phyloP scores from a whole-genome alignment of 192 early-diverging fungal species.

The Linnemannia zychae region DNA sequence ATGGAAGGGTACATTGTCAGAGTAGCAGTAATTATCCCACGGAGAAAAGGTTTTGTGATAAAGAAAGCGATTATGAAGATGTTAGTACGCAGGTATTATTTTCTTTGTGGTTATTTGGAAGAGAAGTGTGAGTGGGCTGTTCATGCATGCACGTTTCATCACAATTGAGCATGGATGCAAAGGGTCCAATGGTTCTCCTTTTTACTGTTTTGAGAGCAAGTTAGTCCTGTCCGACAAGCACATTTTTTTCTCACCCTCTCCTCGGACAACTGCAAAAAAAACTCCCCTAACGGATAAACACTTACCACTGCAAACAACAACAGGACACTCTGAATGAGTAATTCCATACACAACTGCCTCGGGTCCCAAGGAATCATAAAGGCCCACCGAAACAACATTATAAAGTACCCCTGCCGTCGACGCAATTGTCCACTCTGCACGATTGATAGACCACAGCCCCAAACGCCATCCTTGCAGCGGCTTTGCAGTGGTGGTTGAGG shows the following conservation, averaged over 20 bases:
- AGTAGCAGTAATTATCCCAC: too few species aligned
- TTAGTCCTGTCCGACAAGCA: background rate
- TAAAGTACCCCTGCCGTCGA: conserved; percentile 72
- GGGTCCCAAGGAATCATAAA: conserved; percentile 91
- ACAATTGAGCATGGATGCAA: too few species aligned
- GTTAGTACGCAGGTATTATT: too few species aligned
- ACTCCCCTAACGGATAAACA: background rate
- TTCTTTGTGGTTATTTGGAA: too few species aligned
- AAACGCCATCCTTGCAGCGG: conserved; percentile 50
- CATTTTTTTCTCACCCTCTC: background rate
- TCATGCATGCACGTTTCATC: too few species aligned
- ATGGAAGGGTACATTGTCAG: too few species aligned
- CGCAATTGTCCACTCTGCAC: conserved; percentile 79
- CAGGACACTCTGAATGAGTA: conserved; percentile 81
- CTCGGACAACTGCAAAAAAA: background rate
- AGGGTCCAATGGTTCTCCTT: too few species aligned
- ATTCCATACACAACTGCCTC: conserved; percentile 87
- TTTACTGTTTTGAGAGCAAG: too few species aligned
- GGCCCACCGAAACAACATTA: conserved; percentile 73
- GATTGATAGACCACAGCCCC: conserved; percentile 80
- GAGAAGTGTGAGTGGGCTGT: too few species aligned
- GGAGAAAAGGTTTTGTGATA: background rate
- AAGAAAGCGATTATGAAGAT: background rate
- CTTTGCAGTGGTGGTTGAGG: background rate
- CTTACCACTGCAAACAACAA: conserved; percentile 68